A percentile compares a stretch with the other conserved stretches of the same genome.
Evolutionary conservation across 2,329 filamentous ascomycete species (phyloP).

Genomic region (Penicillium sclerotigenum): DNA sequence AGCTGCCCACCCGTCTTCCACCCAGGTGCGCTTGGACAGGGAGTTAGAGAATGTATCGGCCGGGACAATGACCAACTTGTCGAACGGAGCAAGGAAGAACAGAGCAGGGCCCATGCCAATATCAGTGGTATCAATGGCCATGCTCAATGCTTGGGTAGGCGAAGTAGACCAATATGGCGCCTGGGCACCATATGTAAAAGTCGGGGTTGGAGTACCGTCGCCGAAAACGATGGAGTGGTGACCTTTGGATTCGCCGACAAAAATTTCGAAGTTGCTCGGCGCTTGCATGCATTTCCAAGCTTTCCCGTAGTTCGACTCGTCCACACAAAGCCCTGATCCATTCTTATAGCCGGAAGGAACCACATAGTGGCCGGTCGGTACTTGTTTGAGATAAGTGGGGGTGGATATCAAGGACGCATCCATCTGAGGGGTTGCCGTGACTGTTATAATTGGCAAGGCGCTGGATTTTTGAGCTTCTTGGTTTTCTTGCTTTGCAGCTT

Average conservation of each 20-base stretch:
- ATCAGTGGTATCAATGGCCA: constrained; percentile 58
- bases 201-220: constrained; percentile 36
- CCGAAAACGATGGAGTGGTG: constrained; percentile 38
- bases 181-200: constrained; percentile 61
- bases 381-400: constrained; percentile 43
- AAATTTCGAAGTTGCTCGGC: constrained; percentile 33
- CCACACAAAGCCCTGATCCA: constrained; percentile 50
- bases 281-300: constrained; percentile 51
- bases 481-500: constrained; percentile 23
- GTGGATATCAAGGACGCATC: constrained; percentile 50
- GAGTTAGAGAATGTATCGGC: constrained; percentile 35
- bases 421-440: constrained; percentile 48
- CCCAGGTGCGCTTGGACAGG: constrained; percentile 29
- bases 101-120: constrained; percentile 58
- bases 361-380: constrained; percentile 51
- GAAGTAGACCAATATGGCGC: constrained; percentile 47
- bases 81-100: constrained; percentile 61
- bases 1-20: constrained; percentile 20
- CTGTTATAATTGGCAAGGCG: constrained; percentile 40
- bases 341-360: constrained; percentile 50
- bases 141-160: constrained; percentile 48
- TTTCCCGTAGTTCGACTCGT: constrained; percentile 43
- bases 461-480: constrained; percentile 12
- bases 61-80: constrained; percentile 60
- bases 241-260: constrained; percentile 25